A percentile compares a stretch with the other conserved stretches of the same genome.
Conservation (phyloP, 2,329 filamentous ascomycete species). For the Cadophora sp. region DNA sequence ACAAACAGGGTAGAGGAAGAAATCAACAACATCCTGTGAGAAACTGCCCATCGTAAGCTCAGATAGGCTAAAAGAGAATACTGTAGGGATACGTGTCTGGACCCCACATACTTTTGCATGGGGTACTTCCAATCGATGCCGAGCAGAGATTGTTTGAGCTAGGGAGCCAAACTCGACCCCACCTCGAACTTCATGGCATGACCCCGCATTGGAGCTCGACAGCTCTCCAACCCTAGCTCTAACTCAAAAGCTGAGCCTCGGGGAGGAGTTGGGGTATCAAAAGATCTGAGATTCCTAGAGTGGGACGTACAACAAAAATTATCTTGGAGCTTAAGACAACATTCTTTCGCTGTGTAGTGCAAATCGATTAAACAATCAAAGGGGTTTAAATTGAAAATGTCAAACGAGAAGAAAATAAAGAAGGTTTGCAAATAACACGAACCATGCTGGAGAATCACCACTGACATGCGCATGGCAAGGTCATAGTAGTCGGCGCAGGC, state of each 20-base stretch:
- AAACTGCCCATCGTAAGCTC: not conserved
- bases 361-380: not conserved
- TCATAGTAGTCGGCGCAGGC: constrained; percentile 56
- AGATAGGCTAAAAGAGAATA: not conserved
- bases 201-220: constrained; percentile 11
- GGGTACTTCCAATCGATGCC: not conserved
- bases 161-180: not conserved
- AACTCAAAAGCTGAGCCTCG: not conserved
- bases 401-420: constrained; percentile 15
- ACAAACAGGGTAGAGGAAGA: not conserved
- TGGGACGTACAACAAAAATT: not conserved
- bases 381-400: not conserved
- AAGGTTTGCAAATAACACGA: not conserved
- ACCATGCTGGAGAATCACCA: not conserved
- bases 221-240: not conserved
- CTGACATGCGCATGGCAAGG: constrained; percentile 31
- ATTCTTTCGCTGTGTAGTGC: not conserved
- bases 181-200: not conserved
- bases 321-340: not conserved
- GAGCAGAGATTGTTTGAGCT: not conserved
- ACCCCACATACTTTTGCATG: constrained; percentile 5
- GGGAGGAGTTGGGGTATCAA: constrained; percentile 7
- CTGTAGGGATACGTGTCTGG: not conserved
- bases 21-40: not conserved
- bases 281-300: not conserved